These are phyloP conservation scores for Jamesozyma jinghongensis DNA, from an alignment of 805 yeast species.

Conservation along the genomic window DNA sequence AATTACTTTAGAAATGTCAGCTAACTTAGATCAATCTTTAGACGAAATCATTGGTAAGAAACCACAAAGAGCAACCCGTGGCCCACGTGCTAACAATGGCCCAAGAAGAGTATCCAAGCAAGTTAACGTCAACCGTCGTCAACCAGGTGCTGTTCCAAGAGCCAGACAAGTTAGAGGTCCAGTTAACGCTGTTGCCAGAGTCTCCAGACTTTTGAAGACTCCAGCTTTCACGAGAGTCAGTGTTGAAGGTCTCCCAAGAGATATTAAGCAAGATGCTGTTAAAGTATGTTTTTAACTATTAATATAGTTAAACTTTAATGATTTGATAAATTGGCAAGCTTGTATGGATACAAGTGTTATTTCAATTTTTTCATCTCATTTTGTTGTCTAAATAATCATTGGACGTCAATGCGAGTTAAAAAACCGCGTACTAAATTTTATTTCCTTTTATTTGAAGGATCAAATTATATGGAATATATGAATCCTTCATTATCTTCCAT, in stretches of 20 bases:
- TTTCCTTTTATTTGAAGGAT: background rate
- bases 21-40: conserved; percentile 81
- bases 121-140: conserved; percentile 22
- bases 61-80: conserved; percentile 27
- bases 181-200: conserved; percentile 29
- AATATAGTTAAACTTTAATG: background rate
- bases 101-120: conserved; percentile 30
- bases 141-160: conserved; percentile 10
- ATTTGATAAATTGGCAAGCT: background rate
- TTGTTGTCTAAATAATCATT: conserved; percentile 1
- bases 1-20: conserved; percentile 45
- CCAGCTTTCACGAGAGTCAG: conserved; percentile 68
- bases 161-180: conserved; percentile 19
- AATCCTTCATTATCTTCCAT: background rate
- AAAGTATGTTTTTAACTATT: conserved; percentile 54
- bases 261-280: conserved; percentile 73
- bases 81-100: conserved; percentile 18
- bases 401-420: background rate
- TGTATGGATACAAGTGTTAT: conserved; percentile 1
- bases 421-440: background rate
- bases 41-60: conserved; percentile 80
- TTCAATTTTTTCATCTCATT: background rate
- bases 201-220: conserved; percentile 33
- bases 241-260: conserved; percentile 78
- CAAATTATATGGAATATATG: background rate